Evolutionary conservation across 2,329 filamentous ascomycete species (phyloP), one percentile per base, ranked within the genome.

Genomic region (Chaetomium sp.): DNA sequence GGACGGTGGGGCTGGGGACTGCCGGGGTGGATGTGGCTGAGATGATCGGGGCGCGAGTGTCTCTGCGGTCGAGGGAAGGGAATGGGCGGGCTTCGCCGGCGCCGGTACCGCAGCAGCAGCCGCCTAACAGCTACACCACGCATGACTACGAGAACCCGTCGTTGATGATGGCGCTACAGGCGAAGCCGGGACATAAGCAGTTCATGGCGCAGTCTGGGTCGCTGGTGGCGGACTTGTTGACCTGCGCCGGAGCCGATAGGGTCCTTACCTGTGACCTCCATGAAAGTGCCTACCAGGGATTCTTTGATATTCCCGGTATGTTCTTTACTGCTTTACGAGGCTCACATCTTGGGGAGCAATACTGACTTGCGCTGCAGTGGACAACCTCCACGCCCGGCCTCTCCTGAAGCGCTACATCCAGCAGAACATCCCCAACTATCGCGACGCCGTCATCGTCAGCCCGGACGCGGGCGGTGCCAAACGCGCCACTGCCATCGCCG

Each of bases 181-280:
- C 91, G 21, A 93, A 94, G 75, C 91, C 93, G 9, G 95, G 95
- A 56, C 99, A 99, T 78, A 95, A 95, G 81, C 92, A 97, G 80
- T 98, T 95, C 95, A 93, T 98, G 68, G 95, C 95, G 23, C 95
- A 98, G 80, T 93, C 95, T 47, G 95, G 95, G 66, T 98, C 93
- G 45, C 85, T 99, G 64, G 90, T 99, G 60, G 95, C 95, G 55
- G 93, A 98, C 76, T 86, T 99, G 55, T 83, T 99, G 70, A 97
- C 92, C 42, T 97, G 93, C 78, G 94, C 95, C 69, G 95, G 95
- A 68, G 93, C 95, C 56, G 94, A 99, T 55, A 64, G 70, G 16
- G 51, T 72, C 29, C 51, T 70, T 57, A 70, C 69, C 3, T 71
- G 70, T 60, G 95, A 99, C 75, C 85, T 77, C 60, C 92, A 95